Conservation (phyloP, 225 moss, liverwort and hornwort species). For the Ulota crispa region DNA sequence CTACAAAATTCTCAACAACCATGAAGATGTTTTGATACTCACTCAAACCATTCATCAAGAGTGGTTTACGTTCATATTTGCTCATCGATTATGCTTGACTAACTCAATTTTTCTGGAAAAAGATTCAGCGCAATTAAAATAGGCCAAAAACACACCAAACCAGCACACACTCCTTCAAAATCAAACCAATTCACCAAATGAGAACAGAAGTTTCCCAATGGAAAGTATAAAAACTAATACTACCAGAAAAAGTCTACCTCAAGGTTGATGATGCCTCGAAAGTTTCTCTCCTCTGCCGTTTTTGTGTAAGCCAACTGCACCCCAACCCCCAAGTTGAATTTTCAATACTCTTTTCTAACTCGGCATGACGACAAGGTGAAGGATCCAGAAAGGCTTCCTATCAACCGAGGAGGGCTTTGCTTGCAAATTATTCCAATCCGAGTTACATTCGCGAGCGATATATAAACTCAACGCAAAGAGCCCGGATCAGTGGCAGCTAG, state of each 20-base stretch:
- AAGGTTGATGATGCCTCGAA: constrained; percentile 81
- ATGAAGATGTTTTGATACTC: background rate
- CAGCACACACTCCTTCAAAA: background rate
- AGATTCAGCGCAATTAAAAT: background rate
- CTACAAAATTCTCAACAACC: constrained; percentile 31
- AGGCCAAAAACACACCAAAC: background rate
- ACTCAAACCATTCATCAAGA: background rate
- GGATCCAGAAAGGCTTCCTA: background rate
- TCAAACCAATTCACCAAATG: background rate
- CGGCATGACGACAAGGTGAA: background rate
- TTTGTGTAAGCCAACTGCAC: constrained; percentile 94
- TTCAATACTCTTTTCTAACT: background rate
- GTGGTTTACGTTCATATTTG: background rate
- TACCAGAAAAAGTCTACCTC: constrained; percentile 49
- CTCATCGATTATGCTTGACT: background rate
- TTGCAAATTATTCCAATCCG: background rate
- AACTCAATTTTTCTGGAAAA: background rate
- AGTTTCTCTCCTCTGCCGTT: constrained; percentile 87
- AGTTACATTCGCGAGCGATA: fast-evolving
- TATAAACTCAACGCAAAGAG: fast-evolving
- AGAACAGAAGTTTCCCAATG: background rate
- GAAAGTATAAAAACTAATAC: background rate
- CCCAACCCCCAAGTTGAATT: background rate
- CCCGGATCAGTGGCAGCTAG: background rate
- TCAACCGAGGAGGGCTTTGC: background rate